A percentile compares a stretch with the other conserved stretches of the same genome.
Conservation (phyloP, 441 rosid species). For the Breynia disticha region DNA sequence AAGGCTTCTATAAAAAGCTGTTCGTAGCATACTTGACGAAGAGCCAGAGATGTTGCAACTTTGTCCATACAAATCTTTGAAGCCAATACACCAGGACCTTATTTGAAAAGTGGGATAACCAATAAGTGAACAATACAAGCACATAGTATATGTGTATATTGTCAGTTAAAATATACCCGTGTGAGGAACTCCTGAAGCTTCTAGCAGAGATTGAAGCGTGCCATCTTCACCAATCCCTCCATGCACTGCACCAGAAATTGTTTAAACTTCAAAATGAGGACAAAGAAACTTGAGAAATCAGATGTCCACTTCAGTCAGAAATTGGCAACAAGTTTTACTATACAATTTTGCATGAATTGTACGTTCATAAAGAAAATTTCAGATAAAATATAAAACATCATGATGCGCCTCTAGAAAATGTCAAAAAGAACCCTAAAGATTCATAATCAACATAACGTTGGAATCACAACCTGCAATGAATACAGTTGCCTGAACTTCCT, state of each 20-base stretch:
- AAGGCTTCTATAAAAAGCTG: conserved; percentile 1
- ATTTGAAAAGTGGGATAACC: conserved; percentile 11
- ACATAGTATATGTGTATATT: background rate
- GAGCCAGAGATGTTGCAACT: conserved; percentile 74
- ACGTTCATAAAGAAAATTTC: background rate
- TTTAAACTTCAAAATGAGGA: conserved; percentile 1
- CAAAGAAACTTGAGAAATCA: too few species aligned
- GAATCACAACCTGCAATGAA: conserved; percentile 66
- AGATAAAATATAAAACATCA: background rate
- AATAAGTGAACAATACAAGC: background rate
- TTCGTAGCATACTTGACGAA: conserved; percentile 53
- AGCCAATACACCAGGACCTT: conserved; percentile 83
- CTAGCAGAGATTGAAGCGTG: conserved; percentile 75
- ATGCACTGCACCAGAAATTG: conserved; percentile 50
- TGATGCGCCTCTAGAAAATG: background rate
- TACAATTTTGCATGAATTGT: background rate
- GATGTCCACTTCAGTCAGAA: background rate
- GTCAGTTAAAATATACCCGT: conserved; percentile 39
- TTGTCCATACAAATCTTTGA: conserved; percentile 93
- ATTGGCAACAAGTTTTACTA: background rate
- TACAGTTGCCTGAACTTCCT: conserved; percentile 63
- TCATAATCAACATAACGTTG: conserved; percentile 4
- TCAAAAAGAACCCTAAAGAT: background rate
- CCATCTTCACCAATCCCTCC: conserved; percentile 99
- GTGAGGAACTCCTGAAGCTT: conserved; percentile 67